Conservation (phyloP, 2,329 filamentous ascomycete species). For the Aspergillus pseudotamarii region DNA sequence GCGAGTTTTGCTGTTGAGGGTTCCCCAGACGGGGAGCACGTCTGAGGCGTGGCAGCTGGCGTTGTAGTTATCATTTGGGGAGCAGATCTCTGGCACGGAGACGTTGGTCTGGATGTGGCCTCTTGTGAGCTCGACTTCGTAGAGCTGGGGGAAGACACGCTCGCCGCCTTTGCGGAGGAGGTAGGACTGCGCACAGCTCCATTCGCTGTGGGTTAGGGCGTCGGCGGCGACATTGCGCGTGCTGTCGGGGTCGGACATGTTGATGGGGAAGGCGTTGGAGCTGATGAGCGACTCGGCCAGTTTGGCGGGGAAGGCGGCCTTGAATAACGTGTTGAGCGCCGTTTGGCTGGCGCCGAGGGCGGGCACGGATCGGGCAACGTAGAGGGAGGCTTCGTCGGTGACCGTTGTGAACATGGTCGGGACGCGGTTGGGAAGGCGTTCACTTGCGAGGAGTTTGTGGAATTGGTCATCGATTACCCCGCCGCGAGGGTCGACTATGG, state of each 20-base stretch:
- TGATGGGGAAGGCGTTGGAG: slow-evolving; percentile 16
- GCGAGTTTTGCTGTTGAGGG: slow-evolving; percentile 26
- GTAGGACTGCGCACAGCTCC: slow-evolving; percentile 22
- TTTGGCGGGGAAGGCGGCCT: slow-evolving; percentile 16
- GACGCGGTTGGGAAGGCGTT: slow-evolving; percentile 27
- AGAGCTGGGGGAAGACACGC: slow-evolving; percentile 23
- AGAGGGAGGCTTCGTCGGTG: slow-evolving; percentile 28
- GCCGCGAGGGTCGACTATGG: slow-evolving; percentile 27
- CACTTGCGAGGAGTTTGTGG: slow-evolving; percentile 22
- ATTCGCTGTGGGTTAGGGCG: slow-evolving; percentile 22
- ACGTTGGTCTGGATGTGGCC: slow-evolving; percentile 26
- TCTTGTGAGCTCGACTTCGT: slow-evolving; percentile 22
- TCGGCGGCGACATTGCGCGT: slow-evolving; percentile 20
- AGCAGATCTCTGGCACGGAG: slow-evolving; percentile 23
- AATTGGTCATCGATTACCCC: slow-evolving; percentile 34
- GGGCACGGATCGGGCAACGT: slow-evolving; percentile 13
- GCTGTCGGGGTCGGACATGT: slow-evolving; percentile 19
- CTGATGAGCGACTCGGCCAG: slow-evolving; percentile 21
- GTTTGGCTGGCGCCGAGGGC: slow-evolving; percentile 12
- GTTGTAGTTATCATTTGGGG: slow-evolving; percentile 28
- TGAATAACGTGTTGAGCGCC: slow-evolving; percentile 19
- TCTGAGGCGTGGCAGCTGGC: slow-evolving; percentile 32
- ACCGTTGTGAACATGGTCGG: slow-evolving; percentile 33
- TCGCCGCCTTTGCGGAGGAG: slow-evolving; percentile 12
- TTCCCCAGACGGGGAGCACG: slow-evolving; percentile 31